Percentiles rank a stretch among this genome's conserved stretches.
phyloP scores from a whole-genome alignment of 805 yeast species.

The Priceomyces castillae region DNA sequence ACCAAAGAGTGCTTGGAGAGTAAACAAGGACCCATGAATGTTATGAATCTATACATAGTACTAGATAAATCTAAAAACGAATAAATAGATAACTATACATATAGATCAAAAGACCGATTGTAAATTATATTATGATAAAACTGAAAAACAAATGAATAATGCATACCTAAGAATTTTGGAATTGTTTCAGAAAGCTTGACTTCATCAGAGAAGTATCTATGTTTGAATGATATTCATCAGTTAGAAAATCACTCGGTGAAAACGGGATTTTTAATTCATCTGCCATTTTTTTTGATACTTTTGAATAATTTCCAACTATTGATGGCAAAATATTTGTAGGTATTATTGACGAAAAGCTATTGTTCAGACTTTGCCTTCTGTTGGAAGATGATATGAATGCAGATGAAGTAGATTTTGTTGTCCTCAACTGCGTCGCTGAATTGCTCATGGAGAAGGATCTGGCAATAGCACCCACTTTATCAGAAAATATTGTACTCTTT shows the following conservation, averaged over 20 bases:
- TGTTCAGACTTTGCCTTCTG: conserved; percentile 4
- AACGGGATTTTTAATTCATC: conserved; percentile 38
- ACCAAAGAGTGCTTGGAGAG: conserved; percentile 78
- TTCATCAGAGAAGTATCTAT: conserved; percentile 9
- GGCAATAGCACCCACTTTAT: conserved; percentile 18
- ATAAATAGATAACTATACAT: not conserved
- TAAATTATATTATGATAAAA: not conserved
- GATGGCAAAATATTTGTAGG: conserved; percentile 40
- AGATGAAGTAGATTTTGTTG: conserved; percentile 5
- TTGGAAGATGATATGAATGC: not conserved
- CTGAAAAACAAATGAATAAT: not conserved
- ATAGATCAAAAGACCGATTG: not conserved
- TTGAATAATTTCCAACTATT: conserved; percentile 38
- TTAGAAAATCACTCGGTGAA: conserved; percentile 41
- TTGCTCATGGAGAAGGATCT: conserved; percentile 13
- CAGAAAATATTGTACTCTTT: conserved; percentile 11
- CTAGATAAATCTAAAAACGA: not conserved
- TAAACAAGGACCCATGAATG: conserved; percentile 19
- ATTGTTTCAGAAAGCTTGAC: not conserved
- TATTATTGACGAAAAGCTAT: conserved; percentile 9
- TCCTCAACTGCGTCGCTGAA: conserved; percentile 4
- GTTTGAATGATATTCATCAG: conserved; percentile 25
- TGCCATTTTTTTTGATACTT: conserved; percentile 33
- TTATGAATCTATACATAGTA: not conserved
- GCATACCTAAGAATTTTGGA: not conserved